Conservation (phyloP, 208 protist genomes). For the Leishmania major region DNA sequence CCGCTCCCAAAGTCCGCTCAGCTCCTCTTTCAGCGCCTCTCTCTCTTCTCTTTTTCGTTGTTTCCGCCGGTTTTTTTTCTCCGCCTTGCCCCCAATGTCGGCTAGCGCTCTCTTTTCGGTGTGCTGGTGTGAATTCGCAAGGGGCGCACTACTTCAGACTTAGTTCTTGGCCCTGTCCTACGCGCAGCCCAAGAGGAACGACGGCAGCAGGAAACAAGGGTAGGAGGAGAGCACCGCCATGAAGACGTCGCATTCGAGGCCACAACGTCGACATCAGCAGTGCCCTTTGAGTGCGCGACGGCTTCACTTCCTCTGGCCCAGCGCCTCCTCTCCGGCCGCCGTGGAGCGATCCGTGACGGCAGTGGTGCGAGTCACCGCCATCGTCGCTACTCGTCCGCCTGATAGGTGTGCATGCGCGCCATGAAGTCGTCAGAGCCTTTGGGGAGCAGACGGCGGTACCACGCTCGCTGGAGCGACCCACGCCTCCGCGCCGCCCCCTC, state of each 20-base stretch:
- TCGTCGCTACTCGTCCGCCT: slow-evolving; percentile 1
- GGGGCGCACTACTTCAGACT: background rate
- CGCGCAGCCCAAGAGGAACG: background rate
- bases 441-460: slow-evolving; percentile 26
- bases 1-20: background rate
- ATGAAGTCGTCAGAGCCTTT: slow-evolving; percentile 10
- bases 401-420: slow-evolving; percentile 3
- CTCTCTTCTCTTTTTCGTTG: background rate
- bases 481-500: slow-evolving; percentile 10
- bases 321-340: background rate
- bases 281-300: background rate
- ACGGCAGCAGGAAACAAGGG: background rate
- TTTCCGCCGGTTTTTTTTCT: background rate
- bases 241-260: background rate
- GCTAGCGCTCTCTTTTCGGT: background rate
- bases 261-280: background rate
- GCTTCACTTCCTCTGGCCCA: background rate
- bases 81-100: background rate
- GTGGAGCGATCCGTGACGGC: background rate
- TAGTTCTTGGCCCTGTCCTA: background rate
- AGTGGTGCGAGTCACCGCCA: background rate
- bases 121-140: background rate
- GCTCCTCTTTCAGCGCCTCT: background rate
- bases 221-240: background rate
- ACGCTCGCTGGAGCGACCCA: slow-evolving; percentile 9